phyloP scores from a whole-genome alignment of 208 protist species.

The Vickermania ingenoplastis region DNA sequence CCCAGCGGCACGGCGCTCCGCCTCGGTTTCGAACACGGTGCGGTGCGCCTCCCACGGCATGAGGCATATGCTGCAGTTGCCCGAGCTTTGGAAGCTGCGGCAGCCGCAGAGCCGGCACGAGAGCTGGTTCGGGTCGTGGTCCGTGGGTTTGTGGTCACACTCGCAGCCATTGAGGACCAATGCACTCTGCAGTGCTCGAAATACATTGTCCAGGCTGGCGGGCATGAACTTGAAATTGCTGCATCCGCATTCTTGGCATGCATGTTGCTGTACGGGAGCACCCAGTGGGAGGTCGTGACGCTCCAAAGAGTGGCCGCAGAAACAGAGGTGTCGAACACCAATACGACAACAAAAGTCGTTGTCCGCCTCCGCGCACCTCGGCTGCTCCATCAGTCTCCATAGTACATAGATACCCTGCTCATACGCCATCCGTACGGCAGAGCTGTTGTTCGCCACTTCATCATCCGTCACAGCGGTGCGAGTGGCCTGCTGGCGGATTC shows the following conservation, averaged over 20 bases:
- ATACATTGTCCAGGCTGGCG: constrained; percentile 75
- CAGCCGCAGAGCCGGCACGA: constrained; percentile 42
- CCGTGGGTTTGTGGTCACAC: constrained; percentile 52
- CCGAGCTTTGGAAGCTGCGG: constrained; percentile 31
- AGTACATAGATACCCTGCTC: constrained; percentile 69
- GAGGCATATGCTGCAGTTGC: constrained; percentile 76
- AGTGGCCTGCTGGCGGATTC: constrained; percentile 39
- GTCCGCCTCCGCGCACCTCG: constrained; percentile 27
- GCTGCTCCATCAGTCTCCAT: constrained; percentile 44
- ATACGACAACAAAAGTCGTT: constrained; percentile 73
- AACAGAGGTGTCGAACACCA: constrained; percentile 55
- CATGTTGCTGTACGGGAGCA: constrained; percentile 1
- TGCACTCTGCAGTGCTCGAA: too few species aligned
- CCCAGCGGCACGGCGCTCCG: constrained; percentile 20
- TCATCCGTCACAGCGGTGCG: constrained; percentile 60
- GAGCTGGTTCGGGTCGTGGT: constrained; percentile 27
- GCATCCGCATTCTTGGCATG: constrained; percentile 37
- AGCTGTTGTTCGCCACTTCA: constrained; percentile 70
- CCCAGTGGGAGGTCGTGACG: constrained; percentile 17
- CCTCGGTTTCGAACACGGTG: constrained; percentile 71
- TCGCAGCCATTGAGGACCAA: too few species aligned
- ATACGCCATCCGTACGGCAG: constrained; percentile 35
- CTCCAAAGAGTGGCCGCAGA: constrained; percentile 62
- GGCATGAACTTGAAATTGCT: constrained; percentile 63
- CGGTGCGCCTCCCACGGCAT: constrained; percentile 65